These are phyloP conservation scores for Borovskyia barvae DNA, from an alignment of 208 protist species.

Conservation along the genomic window DNA sequence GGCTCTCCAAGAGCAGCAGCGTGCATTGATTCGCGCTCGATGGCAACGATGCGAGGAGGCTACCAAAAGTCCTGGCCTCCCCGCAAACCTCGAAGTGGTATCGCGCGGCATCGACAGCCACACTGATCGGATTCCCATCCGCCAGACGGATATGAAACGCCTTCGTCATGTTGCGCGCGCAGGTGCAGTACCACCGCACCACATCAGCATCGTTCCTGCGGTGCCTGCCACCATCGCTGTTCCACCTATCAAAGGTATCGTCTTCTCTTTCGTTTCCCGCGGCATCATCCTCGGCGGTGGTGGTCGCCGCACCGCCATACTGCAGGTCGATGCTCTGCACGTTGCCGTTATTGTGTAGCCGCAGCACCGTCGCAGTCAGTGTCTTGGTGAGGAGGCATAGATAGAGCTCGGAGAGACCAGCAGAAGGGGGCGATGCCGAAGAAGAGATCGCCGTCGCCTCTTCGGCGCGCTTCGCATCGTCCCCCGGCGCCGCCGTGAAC, in stretches of 20 bases:
- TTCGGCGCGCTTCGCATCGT: not conserved
- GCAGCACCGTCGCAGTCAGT: constrained; percentile 40
- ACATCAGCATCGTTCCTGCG: constrained; percentile 23
- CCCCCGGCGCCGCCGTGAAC: not conserved
- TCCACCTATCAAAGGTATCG: no score
- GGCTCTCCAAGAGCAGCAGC: constrained; percentile 27
- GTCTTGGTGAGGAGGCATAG: constrained; percentile 41
- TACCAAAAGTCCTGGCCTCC: constrained; percentile 28
- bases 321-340: constrained; percentile 24
- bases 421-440: not conserved
- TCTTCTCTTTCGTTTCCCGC: not conserved
- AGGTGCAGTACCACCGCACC: constrained; percentile 37
- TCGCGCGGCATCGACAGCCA: constrained; percentile 4
- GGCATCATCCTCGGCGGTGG: not conserved
- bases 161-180: constrained; percentile 32
- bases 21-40: constrained; percentile 24
- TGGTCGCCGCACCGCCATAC: not conserved
- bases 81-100: constrained; percentile 55
- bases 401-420: no score
- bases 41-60: constrained; percentile 44
- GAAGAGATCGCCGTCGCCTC: not conserved
- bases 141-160: constrained; percentile 39
- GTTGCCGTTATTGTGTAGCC: constrained; percentile 23
- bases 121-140: constrained; percentile 30
- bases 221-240: not conserved